Evolutionary conservation across 2,329 filamentous ascomycete genomes (phyloP).

Genomic region (Paraphoma sp.): DNA sequence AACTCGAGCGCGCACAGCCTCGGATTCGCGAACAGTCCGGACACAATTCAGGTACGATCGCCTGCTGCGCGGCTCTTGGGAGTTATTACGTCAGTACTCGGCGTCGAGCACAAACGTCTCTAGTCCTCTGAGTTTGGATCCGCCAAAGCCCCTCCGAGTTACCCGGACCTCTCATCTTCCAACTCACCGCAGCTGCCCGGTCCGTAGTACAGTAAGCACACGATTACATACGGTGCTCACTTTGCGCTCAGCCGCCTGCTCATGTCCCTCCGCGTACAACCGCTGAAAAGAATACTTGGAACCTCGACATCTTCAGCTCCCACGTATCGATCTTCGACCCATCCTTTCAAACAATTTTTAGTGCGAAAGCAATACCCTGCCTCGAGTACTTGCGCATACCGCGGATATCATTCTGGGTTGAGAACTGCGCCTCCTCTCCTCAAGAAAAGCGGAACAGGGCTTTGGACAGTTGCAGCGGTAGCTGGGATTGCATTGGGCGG

Average conservation of each 20-base stretch:
- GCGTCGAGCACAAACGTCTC: not conserved
- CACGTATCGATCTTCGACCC: constrained; percentile 10
- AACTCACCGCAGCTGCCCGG: not conserved
- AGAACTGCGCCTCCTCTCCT: constrained; percentile 7
- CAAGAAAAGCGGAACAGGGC: constrained; percentile 33
- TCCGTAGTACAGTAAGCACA: not conserved
- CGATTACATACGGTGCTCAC: not conserved
- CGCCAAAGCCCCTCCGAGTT: constrained; percentile 3
- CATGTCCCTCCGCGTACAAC: constrained; percentile 35
- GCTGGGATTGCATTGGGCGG: constrained; percentile 42
- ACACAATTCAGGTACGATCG: not conserved
- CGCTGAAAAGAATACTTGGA: constrained; percentile 19
- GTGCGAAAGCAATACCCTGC: constrained; percentile 17
- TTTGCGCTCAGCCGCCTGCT: constrained; percentile 15
- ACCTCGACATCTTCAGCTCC: constrained; percentile 12
- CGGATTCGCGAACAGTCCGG: not conserved
- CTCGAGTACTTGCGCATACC: constrained; percentile 18
- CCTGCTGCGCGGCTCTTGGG: not conserved
- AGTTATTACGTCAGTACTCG: not conserved
- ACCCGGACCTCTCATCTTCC: not conserved
- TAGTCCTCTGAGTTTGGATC: not conserved
- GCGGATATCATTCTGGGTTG: constrained; percentile 4
- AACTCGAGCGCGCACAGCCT: not conserved
- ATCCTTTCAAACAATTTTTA: constrained; percentile 17
- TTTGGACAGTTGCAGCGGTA: constrained; percentile 34